Evolutionary conservation across 805 yeast genomes (phyloP).

Genomic region (Ogataea kodamae): DNA sequence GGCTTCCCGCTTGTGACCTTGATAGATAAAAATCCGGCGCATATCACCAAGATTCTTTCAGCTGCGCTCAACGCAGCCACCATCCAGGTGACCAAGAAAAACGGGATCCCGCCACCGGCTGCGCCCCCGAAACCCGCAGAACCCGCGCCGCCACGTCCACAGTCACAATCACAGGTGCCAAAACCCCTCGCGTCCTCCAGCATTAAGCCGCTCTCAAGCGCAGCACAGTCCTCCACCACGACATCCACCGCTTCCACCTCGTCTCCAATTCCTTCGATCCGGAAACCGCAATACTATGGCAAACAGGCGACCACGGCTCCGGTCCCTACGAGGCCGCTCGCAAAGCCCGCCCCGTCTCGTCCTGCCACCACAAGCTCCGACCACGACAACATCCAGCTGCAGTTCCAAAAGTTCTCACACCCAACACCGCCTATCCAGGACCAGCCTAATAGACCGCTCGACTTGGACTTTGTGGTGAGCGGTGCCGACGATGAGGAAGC

Average conservation of each 20-base stretch:
- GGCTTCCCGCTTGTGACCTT: conserved; percentile 75
- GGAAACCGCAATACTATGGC: conserved; percentile 31
- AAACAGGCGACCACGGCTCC: conserved; percentile 17
- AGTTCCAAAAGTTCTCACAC: conserved; percentile 18
- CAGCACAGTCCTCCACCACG: conserved; percentile 7
- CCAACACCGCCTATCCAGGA: conserved; percentile 17
- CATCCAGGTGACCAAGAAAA: conserved; percentile 53
- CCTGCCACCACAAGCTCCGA: conserved; percentile 6
- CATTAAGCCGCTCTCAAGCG: conserved; percentile 14
- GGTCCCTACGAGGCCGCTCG: conserved; percentile 1
- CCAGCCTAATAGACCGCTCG: conserved; percentile 2
- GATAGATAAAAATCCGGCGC: conserved; percentile 78
- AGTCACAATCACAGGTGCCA: conserved; percentile 13
- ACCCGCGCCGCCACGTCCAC: conserved; percentile 23
- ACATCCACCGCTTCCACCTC: conserved; percentile 24
- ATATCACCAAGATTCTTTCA: conserved; percentile 71
- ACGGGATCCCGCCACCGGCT: conserved; percentile 30
- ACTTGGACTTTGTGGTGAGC: conserved; percentile 21
- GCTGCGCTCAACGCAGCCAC: conserved; percentile 81
- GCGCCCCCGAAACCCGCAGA: conserved; percentile 12
- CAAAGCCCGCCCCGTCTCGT: too few relatives aligned
- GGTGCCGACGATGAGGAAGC: conserved; percentile 20
- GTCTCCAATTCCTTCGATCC: conserved; percentile 17
- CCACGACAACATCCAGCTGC: conserved; percentile 13
- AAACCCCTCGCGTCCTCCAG: conserved; percentile 18